Evolutionary conservation across 306 rosid species (phyloP), one percentile per base, ranked within the genome.

Genomic region (barrel medic (Medicago truncatula)): DNA sequence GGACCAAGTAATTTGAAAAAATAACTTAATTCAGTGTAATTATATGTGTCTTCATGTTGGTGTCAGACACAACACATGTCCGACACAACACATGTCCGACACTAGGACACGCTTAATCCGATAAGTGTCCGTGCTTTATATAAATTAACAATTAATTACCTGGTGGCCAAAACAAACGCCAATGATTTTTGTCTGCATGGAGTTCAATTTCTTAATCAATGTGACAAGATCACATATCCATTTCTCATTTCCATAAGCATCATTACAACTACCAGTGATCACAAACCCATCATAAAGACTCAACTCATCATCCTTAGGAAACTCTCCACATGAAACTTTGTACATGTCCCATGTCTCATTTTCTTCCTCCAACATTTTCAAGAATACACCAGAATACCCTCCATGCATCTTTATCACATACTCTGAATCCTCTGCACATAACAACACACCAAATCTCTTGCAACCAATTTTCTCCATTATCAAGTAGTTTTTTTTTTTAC

Each of bases 81-180:
- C 0, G 28, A 23, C 28, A 23, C 28, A 2, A 23, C 28, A 23
- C 28, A 2, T 23, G 2, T 3, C 28, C 28, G 28, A 1, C 2
- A 23, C 0, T 2, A 3, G 2, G 2, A 23, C 28, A 23, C 28
- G 2, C 28, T 23, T 23, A 23, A 23, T 23, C 2, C 28, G 2
- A 23, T 2, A 23, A 23, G 28, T 23, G 28, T 23, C 28, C 1
- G 28, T 23, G 28, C 2, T 23, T 23, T 1, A 23, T 23, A 23
- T 2, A 23, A 23, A 23, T 23, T 23, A 23, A 23, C 1, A 5
- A 34, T 34, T 34, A 34, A 6, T 56, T 54, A 56, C 97, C 97
- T 91, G 97, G 73, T 91, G 97, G 39, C 97, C 97, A 44, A 93
- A 91, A 88, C 98, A 93, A 88, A 93, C 81, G 31, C 98, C 98